Percentiles rank a stretch among this genome's conserved stretches.
These are phyloP conservation scores for Xylaria cubensis DNA, from an alignment of 495 filamentous ascomycete genomes.

Conservation along the genomic window DNA sequence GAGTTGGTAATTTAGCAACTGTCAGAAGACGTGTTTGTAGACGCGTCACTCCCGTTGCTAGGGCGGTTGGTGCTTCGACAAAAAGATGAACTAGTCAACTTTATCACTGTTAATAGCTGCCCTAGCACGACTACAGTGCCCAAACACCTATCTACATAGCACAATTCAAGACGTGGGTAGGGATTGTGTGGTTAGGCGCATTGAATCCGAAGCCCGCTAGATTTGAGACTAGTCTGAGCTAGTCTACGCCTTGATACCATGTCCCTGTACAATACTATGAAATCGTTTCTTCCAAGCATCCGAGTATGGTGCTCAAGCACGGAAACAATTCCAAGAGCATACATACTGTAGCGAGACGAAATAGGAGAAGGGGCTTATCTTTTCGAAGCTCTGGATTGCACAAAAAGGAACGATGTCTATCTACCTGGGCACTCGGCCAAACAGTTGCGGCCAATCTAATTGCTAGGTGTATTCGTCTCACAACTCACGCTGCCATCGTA, in stretches of 20 bases:
- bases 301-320: not conserved
- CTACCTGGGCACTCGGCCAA: not conserved
- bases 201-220: not conserved
- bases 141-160: not conserved
- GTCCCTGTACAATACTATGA: not conserved
- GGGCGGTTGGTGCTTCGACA: not conserved
- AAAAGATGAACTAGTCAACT: not conserved
- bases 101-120: not conserved
- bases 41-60: constrained; percentile 6
- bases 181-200: not conserved
- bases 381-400: not conserved
- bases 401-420: not conserved
- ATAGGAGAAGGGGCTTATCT: not conserved
- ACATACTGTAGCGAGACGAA: not conserved
- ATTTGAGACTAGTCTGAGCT: constrained; percentile 3
- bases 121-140: not conserved
- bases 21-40: constrained; percentile 1
- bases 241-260: not conserved
- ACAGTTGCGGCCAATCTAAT: not conserved
- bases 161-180: not conserved
- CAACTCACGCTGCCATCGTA: not conserved
- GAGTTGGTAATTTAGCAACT: not conserved
- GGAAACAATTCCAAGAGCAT: not conserved
- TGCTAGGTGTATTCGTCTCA: not conserved
- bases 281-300: not conserved